These are phyloP conservation scores for Penicillium canariense DNA, from an alignment of 495 filamentous ascomycete species.

Conservation along the genomic window DNA sequence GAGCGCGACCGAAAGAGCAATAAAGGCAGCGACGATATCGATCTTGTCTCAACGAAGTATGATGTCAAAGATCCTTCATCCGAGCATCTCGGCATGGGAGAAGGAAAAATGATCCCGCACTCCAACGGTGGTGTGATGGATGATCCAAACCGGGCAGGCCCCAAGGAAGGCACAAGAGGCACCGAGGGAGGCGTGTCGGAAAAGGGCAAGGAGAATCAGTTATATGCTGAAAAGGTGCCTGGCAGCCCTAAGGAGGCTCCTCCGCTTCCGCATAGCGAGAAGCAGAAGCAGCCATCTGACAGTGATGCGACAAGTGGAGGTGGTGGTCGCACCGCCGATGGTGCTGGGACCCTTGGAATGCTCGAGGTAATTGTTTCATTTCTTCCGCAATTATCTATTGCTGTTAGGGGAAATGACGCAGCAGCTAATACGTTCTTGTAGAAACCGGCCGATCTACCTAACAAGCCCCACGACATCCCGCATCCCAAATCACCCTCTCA, in stretches of 20 bases:
- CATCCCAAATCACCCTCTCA: constrained; percentile 67
- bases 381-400: not conserved
- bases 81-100: constrained; percentile 41
- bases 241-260: constrained; percentile 81
- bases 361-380: constrained; percentile 59
- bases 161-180: constrained; percentile 81
- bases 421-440: constrained; percentile 32
- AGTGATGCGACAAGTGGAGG: constrained; percentile 27
- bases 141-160: constrained; percentile 66
- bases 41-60: constrained; percentile 16
- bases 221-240: constrained; percentile 69
- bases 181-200: constrained; percentile 84
- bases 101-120: constrained; percentile 70
- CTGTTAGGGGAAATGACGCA: not conserved
- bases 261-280: constrained; percentile 74
- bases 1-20: constrained; percentile 57
- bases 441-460: constrained; percentile 81
- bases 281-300: constrained; percentile 53
- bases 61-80: constrained; percentile 34
- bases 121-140: constrained; percentile 91
- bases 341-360: constrained; percentile 49
- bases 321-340: constrained; percentile 21
- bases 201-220: constrained; percentile 70
- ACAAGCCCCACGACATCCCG: constrained; percentile 75
- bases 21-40: constrained; percentile 27